These are phyloP conservation scores for Lichina pygmaea DNA, from an alignment of 495 filamentous ascomycete species.

Conservation along the genomic window DNA sequence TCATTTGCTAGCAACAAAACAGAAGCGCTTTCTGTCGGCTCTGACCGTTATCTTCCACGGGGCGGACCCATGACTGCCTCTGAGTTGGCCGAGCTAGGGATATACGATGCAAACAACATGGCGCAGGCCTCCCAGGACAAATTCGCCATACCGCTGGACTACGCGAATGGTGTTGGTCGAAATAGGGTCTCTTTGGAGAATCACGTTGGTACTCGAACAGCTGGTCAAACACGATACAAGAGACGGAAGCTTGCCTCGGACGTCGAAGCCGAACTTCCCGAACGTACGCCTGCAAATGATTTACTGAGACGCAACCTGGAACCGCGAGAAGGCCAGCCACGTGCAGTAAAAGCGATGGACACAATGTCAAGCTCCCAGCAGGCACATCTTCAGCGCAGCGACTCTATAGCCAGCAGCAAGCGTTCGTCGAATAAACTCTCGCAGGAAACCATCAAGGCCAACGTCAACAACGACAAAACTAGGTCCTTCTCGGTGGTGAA, in stretches of 20 bases:
- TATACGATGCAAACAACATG: conserved; percentile 5
- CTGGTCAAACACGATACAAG: too few relatives aligned
- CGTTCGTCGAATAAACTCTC: neutral
- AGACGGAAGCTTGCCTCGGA: too few relatives aligned
- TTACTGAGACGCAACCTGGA: too few relatives aligned
- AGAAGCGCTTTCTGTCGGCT: too few relatives aligned
- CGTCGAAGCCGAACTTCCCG: too few relatives aligned
- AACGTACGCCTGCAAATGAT: too few relatives aligned
- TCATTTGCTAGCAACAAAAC: too few relatives aligned
- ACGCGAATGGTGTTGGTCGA: conserved; percentile 3
- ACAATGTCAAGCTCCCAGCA: too few relatives aligned
- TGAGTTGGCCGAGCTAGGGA: conserved; percentile 7
- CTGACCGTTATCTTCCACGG: neutral
- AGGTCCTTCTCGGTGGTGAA: conserved; percentile 58
- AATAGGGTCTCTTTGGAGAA: too few relatives aligned
- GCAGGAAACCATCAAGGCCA: conserved; percentile 1
- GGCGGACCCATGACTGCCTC: conserved; percentile 1
- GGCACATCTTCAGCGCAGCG: neutral
- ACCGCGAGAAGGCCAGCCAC: too few relatives aligned
- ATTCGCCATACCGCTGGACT: conserved; percentile 10
- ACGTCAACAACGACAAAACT: conserved; percentile 8
- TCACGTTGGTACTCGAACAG: too few relatives aligned
- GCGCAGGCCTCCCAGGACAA: conserved; percentile 3
- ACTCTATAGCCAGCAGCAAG: neutral
- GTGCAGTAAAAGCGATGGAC: too few relatives aligned